Evolutionary conservation across 2,329 filamentous ascomycete species (phyloP).

Genomic region (Hypomyces perniciosus): DNA sequence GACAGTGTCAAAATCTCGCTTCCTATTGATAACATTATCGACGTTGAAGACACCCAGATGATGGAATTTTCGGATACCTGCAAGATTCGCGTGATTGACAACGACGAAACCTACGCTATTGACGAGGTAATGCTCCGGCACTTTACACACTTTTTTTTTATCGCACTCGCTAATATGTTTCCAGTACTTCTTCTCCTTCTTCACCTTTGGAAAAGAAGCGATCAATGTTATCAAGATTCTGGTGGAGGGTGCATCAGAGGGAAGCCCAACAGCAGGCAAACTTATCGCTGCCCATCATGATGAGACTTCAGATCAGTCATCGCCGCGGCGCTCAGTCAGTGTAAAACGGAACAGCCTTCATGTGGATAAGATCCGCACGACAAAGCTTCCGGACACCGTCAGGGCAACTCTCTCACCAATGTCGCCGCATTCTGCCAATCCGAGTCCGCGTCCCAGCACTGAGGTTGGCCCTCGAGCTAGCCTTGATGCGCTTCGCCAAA

Average conservation of each 20-base stretch:
- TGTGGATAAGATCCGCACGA: constrained; percentile 29
- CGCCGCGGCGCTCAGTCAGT: constrained; percentile 19
- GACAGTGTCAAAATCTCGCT: constrained; percentile 95
- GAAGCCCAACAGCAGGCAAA: constrained; percentile 24
- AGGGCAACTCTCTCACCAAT: constrained; percentile 54
- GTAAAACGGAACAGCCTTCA: constrained; percentile 23
- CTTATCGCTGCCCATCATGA: constrained; percentile 14
- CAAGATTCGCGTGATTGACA: constrained; percentile 88
- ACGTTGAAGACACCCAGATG: constrained; percentile 87
- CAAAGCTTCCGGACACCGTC: constrained; percentile 49
- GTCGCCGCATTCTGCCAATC: constrained; percentile 37
- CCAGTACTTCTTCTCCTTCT: constrained; percentile 95
- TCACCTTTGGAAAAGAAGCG: constrained; percentile 77
- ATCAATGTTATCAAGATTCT: constrained; percentile 70
- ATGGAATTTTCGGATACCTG: constrained; percentile 89
- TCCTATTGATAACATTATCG: constrained; percentile 81
- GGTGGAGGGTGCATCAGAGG: constrained; percentile 56
- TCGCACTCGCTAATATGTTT: background rate
- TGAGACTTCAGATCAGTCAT: constrained; percentile 14
- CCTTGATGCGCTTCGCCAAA: constrained; percentile 45
- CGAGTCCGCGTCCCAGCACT: constrained; percentile 53
- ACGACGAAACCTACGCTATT: constrained; percentile 88
- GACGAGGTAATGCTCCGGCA: constrained; percentile 76
- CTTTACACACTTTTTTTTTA: constrained; percentile 76
- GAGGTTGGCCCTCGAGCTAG: constrained; percentile 43